A percentile compares a stretch with the other conserved stretches of the same genome.
These are phyloP conservation scores for Aegle marmelos DNA, from an alignment of 345 rosid genomes.

Conservation along the genomic window DNA sequence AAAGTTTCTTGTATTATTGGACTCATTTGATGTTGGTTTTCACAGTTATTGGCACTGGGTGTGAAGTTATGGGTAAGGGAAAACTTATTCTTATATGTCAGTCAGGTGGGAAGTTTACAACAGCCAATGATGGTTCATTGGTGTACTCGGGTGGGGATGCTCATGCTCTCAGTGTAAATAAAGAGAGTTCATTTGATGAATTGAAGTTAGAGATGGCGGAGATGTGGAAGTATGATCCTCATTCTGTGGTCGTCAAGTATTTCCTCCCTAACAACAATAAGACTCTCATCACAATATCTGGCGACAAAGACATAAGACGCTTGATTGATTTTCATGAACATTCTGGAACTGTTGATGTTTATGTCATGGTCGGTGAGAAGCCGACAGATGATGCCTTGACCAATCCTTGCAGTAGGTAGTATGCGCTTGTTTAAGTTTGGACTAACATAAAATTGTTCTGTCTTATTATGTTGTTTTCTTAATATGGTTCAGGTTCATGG, in stretches of 20 bases:
- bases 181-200: conserved; percentile 42
- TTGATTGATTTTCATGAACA: conserved; percentile 46
- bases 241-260: conserved; percentile 42
- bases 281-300: conserved; percentile 42
- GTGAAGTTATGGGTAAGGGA: conserved; percentile 36
- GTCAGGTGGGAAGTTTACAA: conserved; percentile 47
- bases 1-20: neutral
- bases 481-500: neutral
- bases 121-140: conserved; percentile 37
- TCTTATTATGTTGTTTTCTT: neutral
- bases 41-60: neutral
- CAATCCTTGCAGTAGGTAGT: conserved; percentile 26
- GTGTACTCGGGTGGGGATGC: conserved; percentile 59
- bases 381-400: conserved; percentile 10
- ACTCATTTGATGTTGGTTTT: neutral
- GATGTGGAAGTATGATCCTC: conserved; percentile 39
- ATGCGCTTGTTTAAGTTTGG: neutral
- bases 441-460: neutral
- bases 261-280: conserved; percentile 50
- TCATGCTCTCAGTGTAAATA: conserved; percentile 37
- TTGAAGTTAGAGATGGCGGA: conserved; percentile 49
- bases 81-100: conserved; percentile 56
- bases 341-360: conserved; percentile 46
- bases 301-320: conserved; percentile 43
- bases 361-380: conserved; percentile 18